Evolutionary conservation across 2,329 filamentous ascomycete species (phyloP).

Genomic region (Cercospora zeae-maydis): DNA sequence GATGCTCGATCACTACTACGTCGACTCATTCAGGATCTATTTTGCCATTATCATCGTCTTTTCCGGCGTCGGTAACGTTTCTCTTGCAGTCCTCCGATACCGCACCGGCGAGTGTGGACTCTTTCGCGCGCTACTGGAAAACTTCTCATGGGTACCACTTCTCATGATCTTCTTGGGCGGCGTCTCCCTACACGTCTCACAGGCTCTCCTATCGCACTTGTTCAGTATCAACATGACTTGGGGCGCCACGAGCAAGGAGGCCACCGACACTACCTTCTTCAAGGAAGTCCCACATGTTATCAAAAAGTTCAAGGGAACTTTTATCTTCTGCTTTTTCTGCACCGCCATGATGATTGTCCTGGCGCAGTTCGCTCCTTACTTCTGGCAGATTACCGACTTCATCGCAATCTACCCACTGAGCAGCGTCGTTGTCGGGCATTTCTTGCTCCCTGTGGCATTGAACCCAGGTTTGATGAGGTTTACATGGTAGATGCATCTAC

Average conservation of each 20-base stretch:
- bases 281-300: slow-evolving; percentile 55
- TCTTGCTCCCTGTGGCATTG: slow-evolving; percentile 57
- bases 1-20: slow-evolving; percentile 74
- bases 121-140: slow-evolving; percentile 49
- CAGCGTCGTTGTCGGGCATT: slow-evolving; percentile 53
- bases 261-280: slow-evolving; percentile 56
- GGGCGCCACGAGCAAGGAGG: slow-evolving; percentile 59
- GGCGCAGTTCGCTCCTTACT: slow-evolving; percentile 45
- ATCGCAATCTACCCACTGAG: slow-evolving; percentile 59
- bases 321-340: slow-evolving; percentile 48
- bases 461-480: slow-evolving; percentile 64
- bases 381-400: slow-evolving; percentile 58
- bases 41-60: slow-evolving; percentile 77
- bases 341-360: slow-evolving; percentile 50
- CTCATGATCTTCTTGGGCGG: slow-evolving; percentile 42
- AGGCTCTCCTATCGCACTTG: slow-evolving; percentile 41
- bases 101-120: slow-evolving; percentile 63
- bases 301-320: slow-evolving; percentile 55
- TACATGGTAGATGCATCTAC: slow-evolving; percentile 47
- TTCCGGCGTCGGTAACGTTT: slow-evolving; percentile 69
- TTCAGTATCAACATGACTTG: slow-evolving; percentile 45
- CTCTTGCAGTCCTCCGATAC: slow-evolving; percentile 70
- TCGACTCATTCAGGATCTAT: slow-evolving; percentile 76
- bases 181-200: slow-evolving; percentile 40
- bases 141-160: slow-evolving; percentile 63